Base-by-base conservation (phyloP, 768 basidiomycete species). In the Paxillus ammoniavirescens region DNA sequence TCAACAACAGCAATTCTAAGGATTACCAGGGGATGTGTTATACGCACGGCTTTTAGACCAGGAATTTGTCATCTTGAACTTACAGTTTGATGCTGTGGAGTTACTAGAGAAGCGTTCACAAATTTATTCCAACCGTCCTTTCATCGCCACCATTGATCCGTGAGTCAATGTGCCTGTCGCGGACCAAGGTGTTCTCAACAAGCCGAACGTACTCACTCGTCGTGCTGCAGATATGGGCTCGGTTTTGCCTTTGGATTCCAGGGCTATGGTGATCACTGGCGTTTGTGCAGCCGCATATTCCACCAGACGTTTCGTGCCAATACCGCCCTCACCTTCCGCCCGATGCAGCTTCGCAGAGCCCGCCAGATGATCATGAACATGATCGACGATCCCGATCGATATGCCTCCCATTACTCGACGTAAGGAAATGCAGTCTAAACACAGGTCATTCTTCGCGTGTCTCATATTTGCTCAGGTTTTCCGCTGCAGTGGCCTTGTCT, bases 41-140 rank as follows among this genome's bases (percentile, higher is more conserved):
- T 77, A 77, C 12, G 74, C 78, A 49, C 70, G 71, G 21, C 65
- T 77, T 21, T 75, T 77, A 58, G 79, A 77, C 54, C 67, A 71
- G n/a, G 65, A 65, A 13, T 66, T 74, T 31, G 61, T 82, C 26
- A 60, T 82, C 38, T 56, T 82, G 38, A 82, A 77, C 61, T 69
- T 71, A 23, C 61, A 63, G 17, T 72, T 73, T 50, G 72, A 67
- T 13, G 76, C 71, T 0, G 58, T 64, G 21, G 79, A 78, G 42
- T 69, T 83, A 10, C 64, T 83, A 42, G 77, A 79, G 40, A 66
- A 68, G 35, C 73, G 77, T 5, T 75, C 77, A 8, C 59, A 61
- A 7, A 73, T 77, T 28, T 80, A 80, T 54, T 78, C 80, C 14
- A 78, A 78, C 60, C 75, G 82, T 8, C 81, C 82, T 5, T 47